Base-by-base conservation (phyloP, 2,329 filamentous ascomycete genomes). In the Raffaelea ambrosiae region DNA sequence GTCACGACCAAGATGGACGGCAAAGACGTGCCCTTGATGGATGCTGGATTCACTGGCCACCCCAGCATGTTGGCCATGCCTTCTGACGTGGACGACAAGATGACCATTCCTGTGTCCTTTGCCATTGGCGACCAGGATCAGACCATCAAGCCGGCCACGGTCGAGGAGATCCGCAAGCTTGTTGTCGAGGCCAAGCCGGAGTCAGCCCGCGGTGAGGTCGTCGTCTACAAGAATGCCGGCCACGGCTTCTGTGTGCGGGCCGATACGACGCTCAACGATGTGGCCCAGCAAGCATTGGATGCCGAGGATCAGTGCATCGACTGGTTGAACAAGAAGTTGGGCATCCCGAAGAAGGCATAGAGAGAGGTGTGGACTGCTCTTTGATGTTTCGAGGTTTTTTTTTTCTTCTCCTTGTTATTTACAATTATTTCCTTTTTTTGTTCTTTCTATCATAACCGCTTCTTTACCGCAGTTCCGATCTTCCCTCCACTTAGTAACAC, bases 1-100 rank as follows among this genome's bases (percentile, higher is more conserved):
- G 54, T 52, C 26, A 51, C 47, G 29, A 48, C 48, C 3, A 49
- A 48, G 22, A 9, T 21, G n/a, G 20, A 21, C n/a, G 33, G 35
- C 7, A 23, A 56, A 60, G 18, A 61, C 54, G 35, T 58, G 58
- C 51, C 65, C 3, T 64, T 80, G 10, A 60, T 79, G 39, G 70
- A 79, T 53, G 73, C 66, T 7, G 73, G 59, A 8, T 78, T 78
- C 55, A 68, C 70, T 0, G 74, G 68, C 10, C 76, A 80, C 55
- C 76, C 77, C 3, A 74, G 69, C 43, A 54, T 69, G 20, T 51
- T 82, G 21, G 56, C 54, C 0, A 47, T 80, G 3, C 72, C 73
- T 0, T 61, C 49, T 11, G 77, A 81, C 45, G 65, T 64, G 26
- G 62, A 51, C 11, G 76, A 80, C 43, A 65, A 63, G 35, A 58